Percentiles rank a stretch among this genome's conserved stretches.
Evolutionary conservation across 768 basidiomycete species (phyloP).

Genomic region (Sistotremastrum suecicum): DNA sequence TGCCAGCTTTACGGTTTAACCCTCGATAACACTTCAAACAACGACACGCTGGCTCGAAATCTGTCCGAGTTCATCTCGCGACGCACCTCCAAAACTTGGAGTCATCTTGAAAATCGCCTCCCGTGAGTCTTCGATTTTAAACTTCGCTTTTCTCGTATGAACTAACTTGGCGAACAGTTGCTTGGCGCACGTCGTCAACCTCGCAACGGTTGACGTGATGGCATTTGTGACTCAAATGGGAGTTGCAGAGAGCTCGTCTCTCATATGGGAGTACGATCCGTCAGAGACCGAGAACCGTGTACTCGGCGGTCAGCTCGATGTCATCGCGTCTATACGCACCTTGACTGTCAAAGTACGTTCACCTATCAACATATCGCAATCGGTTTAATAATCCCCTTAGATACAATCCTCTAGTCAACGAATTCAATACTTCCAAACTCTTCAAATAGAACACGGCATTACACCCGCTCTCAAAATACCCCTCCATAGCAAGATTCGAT

Average conservation of each 20-base stretch:
- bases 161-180: constrained; percentile 13
- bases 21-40: constrained; percentile 15
- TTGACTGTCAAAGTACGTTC: constrained; percentile 18
- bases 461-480: constrained; percentile 10
- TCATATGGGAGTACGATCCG: constrained; percentile 24
- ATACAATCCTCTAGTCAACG: constrained; percentile 14
- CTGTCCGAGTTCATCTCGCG: constrained; percentile 8
- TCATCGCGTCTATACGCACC: constrained; percentile 17
- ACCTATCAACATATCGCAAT: neutral
- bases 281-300: constrained; percentile 11
- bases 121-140: constrained; percentile 7
- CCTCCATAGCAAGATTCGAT: constrained; percentile 14
- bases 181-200: constrained; percentile 18
- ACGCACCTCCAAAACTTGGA: constrained; percentile 6
- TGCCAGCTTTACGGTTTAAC: constrained; percentile 13
- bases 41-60: constrained; percentile 9
- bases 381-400: constrained; percentile 6
- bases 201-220: constrained; percentile 17
- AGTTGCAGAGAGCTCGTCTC: constrained; percentile 13
- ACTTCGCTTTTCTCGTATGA: neutral
- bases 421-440: constrained; percentile 12
- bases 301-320: constrained; percentile 15
- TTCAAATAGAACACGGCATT: constrained; percentile 10
- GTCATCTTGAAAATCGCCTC: constrained; percentile 9
- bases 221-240: constrained; percentile 17